These are phyloP conservation scores for Dillenia suffruticosa DNA, from an alignment of 164 flowering plant genomes.

Conservation along the genomic window DNA sequence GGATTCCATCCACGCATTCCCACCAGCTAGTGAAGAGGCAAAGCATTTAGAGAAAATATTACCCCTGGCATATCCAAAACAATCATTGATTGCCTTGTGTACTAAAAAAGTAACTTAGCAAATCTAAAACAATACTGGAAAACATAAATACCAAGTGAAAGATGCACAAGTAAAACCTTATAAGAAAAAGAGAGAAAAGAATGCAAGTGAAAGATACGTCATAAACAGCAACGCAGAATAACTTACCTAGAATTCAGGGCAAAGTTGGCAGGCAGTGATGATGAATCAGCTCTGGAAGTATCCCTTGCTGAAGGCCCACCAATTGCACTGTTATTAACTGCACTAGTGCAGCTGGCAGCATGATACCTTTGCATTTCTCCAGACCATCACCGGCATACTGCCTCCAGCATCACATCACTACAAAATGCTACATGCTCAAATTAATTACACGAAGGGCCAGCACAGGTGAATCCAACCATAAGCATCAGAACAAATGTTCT, in stretches of 20 bases:
- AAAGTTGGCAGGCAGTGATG: conserved; percentile 59
- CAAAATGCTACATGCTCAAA: conserved; percentile 18
- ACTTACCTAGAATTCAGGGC: conserved; percentile 62
- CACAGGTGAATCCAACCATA: conserved; percentile 6
- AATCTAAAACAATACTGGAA: too few species aligned
- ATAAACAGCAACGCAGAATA: not conserved
- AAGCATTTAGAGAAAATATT: too few species aligned
- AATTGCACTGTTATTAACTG: conserved; percentile 64
- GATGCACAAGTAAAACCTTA: not conserved
- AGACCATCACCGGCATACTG: conserved; percentile 85
- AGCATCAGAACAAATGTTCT: too few species aligned
- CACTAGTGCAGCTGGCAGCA: conserved; percentile 82
- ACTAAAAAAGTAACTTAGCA: too few species aligned
- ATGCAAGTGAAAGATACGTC: not conserved
- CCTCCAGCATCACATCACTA: conserved; percentile 52
- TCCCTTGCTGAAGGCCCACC: conserved; percentile 79
- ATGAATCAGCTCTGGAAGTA: conserved; percentile 56
- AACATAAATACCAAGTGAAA: conserved; percentile 1
- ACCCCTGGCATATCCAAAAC: too few species aligned
- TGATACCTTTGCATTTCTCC: conserved; percentile 98
- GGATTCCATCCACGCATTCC: too few species aligned
- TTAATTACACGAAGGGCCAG: conserved; percentile 5
- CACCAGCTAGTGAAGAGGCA: too few species aligned
- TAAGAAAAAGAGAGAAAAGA: not conserved
- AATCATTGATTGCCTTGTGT: too few species aligned